These are phyloP conservation scores for Xerocomellus chrysenteron DNA, from an alignment of 768 basidiomycete genomes.

Conservation along the genomic window DNA sequence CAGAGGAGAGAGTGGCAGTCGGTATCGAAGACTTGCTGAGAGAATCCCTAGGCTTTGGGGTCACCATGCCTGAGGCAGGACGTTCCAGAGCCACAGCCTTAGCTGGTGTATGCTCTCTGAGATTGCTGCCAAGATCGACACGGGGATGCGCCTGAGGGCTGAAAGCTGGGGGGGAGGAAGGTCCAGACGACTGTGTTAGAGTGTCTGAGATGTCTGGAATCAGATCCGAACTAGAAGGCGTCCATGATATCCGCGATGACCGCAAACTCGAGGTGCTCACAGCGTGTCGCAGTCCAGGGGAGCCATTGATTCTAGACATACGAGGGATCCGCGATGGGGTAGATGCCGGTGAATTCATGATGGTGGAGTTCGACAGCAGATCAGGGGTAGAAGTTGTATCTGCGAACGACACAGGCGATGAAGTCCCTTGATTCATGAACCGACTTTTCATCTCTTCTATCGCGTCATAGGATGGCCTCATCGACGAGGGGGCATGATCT, in stretches of 20 bases:
- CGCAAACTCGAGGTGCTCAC: slow-evolving; percentile 29
- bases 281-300: slow-evolving; percentile 28
- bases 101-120: slow-evolving; percentile 5
- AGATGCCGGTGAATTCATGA: slow-evolving; percentile 5
- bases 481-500: slow-evolving; percentile 8
- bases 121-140: slow-evolving; percentile 11
- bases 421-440: slow-evolving; percentile 39
- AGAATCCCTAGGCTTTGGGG: slow-evolving; percentile 28
- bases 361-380: slow-evolving; percentile 10
- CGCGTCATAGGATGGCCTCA: slow-evolving; percentile 44
- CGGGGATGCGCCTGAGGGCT: slow-evolving; percentile 30
- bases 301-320: slow-evolving; percentile 21
- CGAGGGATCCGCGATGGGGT: slow-evolving; percentile 33
- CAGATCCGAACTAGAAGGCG: slow-evolving; percentile 59
- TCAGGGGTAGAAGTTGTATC: slow-evolving; percentile 16
- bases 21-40: slow-evolving; percentile 27
- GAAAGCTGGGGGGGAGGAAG: slow-evolving; percentile 49
- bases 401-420: slow-evolving; percentile 25
- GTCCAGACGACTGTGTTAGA: slow-evolving; percentile 52
- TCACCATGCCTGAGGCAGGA: slow-evolving; percentile 25
- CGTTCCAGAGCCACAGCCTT: slow-evolving; percentile 8
- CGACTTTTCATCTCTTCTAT: slow-evolving; percentile 65
- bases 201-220: slow-evolving; percentile 60
- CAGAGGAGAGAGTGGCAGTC: slow-evolving; percentile 35
- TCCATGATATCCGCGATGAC: slow-evolving; percentile 31